phyloP scores from a whole-genome alignment of 805 yeast species.

The Candida hungchunana region DNA sequence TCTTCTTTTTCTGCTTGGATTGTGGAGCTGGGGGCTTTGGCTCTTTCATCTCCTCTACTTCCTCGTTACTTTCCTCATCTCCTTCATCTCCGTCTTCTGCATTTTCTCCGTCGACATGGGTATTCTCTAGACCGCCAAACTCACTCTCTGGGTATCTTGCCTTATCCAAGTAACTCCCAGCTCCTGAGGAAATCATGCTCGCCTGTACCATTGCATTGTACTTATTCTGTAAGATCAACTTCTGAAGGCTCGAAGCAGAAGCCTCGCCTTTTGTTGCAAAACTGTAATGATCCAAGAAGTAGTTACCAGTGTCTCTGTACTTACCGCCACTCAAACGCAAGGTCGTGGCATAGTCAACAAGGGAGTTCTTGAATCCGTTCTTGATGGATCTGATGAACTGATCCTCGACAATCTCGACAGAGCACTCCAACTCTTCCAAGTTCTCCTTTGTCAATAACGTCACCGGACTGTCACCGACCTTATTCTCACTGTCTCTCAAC shows the following conservation, averaged over 20 bases:
- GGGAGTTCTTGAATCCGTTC: constrained; percentile 39
- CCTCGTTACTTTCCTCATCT: not conserved
- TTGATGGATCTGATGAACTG: constrained; percentile 47
- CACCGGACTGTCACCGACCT: constrained; percentile 41
- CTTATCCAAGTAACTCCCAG: too few species aligned
- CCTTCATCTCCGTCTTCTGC: not conserved
- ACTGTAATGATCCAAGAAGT: constrained; percentile 21
- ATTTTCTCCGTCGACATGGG: constrained; percentile 1
- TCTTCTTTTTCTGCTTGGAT: too few species aligned
- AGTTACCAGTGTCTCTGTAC: constrained; percentile 16
- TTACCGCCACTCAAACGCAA: constrained; percentile 17
- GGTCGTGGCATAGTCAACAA: constrained; percentile 38
- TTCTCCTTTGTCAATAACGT: constrained; percentile 44
- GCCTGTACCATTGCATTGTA: constrained; percentile 2
- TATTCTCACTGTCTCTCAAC: constrained; percentile 40
- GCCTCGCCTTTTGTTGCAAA: constrained; percentile 6
- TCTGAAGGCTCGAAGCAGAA: constrained; percentile 21
- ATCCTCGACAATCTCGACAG: constrained; percentile 48
- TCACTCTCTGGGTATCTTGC: too few species aligned
- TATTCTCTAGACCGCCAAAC: too few species aligned
- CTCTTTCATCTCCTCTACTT: too few species aligned
- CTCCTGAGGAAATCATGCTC: not conserved
- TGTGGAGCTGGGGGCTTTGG: too few species aligned
- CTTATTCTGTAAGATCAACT: constrained; percentile 25
- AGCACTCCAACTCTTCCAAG: constrained; percentile 46